Conservation (phyloP, 2,329 filamentous ascomycete species). For the Claviceps quebecensis region DNA sequence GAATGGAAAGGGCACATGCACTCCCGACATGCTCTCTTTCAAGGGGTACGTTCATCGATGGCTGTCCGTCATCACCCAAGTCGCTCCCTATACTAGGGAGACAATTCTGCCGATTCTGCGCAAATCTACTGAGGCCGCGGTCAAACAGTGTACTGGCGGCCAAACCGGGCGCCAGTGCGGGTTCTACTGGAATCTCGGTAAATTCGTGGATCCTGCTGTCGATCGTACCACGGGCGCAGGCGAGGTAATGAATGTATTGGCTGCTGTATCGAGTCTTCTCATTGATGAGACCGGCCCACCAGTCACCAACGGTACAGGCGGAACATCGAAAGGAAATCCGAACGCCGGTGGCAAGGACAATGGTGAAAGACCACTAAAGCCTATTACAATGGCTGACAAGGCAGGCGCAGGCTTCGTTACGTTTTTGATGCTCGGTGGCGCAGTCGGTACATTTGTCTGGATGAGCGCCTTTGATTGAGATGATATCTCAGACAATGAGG, state of each 20-base stretch:
- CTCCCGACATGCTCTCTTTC: conserved; percentile 58
- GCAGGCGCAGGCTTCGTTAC: conserved; percentile 37
- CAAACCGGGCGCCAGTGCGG: conserved; percentile 45
- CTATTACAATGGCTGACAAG: conserved; percentile 29
- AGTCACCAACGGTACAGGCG: conserved; percentile 34
- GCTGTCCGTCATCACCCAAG: conserved; percentile 43
- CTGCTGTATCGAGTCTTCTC: conserved; percentile 36
- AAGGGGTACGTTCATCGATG: conserved; percentile 57
- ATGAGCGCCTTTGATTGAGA: conserved; percentile 27
- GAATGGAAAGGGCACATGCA: conserved; percentile 38
- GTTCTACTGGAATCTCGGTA: conserved; percentile 42
- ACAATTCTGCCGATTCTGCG: conserved; percentile 43
- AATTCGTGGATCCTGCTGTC: conserved; percentile 29
- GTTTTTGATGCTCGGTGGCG: conserved; percentile 25
- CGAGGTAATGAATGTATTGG: conserved; percentile 44
- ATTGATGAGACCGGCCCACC: conserved; percentile 26
- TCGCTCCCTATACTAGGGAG: conserved; percentile 45
- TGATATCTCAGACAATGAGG: not conserved
- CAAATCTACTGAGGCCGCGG: conserved; percentile 44
- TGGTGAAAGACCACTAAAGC: conserved; percentile 10
- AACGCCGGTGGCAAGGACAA: conserved; percentile 25
- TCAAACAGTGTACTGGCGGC: conserved; percentile 48
- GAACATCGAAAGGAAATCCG: conserved; percentile 30
- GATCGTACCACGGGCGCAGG: conserved; percentile 44
- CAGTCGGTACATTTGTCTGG: conserved; percentile 33